phyloP scores from a whole-genome alignment of 352 stramenopile species.

The Phytophthora litchii region DNA sequence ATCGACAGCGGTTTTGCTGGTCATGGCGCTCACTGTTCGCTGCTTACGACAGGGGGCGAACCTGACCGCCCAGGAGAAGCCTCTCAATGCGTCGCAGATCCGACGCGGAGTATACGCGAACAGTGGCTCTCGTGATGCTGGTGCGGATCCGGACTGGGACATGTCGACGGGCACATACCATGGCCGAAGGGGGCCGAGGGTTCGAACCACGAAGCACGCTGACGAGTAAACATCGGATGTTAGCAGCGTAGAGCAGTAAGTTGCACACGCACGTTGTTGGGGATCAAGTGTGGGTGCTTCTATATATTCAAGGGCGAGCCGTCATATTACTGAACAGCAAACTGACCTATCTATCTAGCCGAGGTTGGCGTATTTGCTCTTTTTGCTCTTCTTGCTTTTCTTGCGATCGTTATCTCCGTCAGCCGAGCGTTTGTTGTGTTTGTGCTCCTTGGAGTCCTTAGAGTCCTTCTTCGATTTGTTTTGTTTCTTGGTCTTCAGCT shows the following conservation, averaged over 20 bases:
- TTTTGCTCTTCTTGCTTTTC: constrained; percentile 74
- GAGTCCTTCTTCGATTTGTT: constrained; percentile 49
- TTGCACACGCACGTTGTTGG: too few species aligned
- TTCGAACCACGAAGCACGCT: constrained; percentile 26
- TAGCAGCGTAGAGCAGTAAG: too few species aligned
- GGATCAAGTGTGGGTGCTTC: constrained; percentile 14
- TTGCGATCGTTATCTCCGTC: constrained; percentile 53
- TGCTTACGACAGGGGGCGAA: constrained; percentile 54
- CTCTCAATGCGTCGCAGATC: constrained; percentile 75
- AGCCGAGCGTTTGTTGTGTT: constrained; percentile 40
- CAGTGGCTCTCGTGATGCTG: constrained; percentile 76
- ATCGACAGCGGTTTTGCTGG: neutral
- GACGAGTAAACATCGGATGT: constrained; percentile 2
- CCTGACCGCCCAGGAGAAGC: constrained; percentile 58
- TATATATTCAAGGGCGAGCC: constrained; percentile 25
- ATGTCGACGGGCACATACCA: constrained; percentile 70
- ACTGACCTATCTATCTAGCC: constrained; percentile 38
- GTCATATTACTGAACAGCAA: constrained; percentile 3
- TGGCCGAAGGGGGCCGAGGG: constrained; percentile 44
- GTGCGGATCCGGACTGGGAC: constrained; percentile 85
- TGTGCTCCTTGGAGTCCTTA: constrained; percentile 75
- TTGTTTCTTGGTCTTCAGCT: constrained; percentile 90
- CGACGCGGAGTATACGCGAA: constrained; percentile 85
- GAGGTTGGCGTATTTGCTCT: constrained; percentile 83
- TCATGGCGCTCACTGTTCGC: constrained; percentile 1